phyloP scores from a whole-genome alignment of 1,284 basidiomycete species.

The Heterobasidion annosum region DNA sequence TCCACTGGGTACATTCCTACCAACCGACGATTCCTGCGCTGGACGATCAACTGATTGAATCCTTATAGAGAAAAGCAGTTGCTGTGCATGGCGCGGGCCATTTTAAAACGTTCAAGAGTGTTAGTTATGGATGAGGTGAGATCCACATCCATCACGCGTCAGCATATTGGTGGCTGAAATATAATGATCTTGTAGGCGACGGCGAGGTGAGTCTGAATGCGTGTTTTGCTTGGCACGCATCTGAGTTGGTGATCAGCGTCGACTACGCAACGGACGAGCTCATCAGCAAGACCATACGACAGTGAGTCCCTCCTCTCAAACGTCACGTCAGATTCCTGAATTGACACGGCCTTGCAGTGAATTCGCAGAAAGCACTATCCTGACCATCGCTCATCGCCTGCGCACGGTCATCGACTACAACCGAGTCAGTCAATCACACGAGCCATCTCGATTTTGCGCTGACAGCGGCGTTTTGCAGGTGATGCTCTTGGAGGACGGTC shows the following conservation, averaged over 20 bases:
- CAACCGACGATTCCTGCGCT: neutral
- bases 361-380: slow-evolving; percentile 48
- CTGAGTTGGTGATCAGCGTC: slow-evolving; percentile 31
- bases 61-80: slow-evolving; percentile 65
- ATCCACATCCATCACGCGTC: too few relatives aligned
- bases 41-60: neutral
- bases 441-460: neutral
- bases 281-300: slow-evolving; percentile 65
- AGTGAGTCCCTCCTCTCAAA: slow-evolving; percentile 31
- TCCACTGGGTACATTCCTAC: slow-evolving; percentile 58
- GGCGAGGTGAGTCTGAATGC: slow-evolving; percentile 35
- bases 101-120: slow-evolving; percentile 67
- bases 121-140: slow-evolving; percentile 78
- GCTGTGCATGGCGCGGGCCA: slow-evolving; percentile 78
- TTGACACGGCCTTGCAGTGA: slow-evolving; percentile 32
- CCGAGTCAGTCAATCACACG: slow-evolving; percentile 27
- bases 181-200: slow-evolving; percentile 37
- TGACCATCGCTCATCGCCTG: slow-evolving; percentile 57
- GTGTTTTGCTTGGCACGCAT: neutral
- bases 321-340: slow-evolving; percentile 12
- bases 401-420: slow-evolving; percentile 57
- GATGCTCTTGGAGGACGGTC: slow-evolving; percentile 83
- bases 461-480: slow-evolving; percentile 32
- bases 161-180: too few relatives aligned
- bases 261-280: slow-evolving; percentile 75